These are phyloP conservation scores for Trifolium repens DNA, from an alignment of 306 rosid species.

Conservation along the genomic window DNA sequence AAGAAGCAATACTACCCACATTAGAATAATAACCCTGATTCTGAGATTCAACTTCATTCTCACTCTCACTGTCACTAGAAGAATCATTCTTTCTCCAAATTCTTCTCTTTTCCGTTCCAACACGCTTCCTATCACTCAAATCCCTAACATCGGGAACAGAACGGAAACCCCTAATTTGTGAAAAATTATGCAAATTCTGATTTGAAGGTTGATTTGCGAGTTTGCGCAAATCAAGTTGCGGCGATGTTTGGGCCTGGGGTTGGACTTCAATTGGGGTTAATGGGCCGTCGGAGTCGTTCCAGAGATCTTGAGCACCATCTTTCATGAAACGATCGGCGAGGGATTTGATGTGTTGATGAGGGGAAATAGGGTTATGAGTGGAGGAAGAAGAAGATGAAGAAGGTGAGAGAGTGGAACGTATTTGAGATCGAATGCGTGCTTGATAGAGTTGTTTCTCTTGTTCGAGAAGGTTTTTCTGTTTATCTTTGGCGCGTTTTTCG, in stretches of 20 bases:
- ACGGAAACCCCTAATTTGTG: constrained; percentile 54
- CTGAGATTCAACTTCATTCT: constrained; percentile 23
- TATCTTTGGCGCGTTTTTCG: constrained; percentile 83
- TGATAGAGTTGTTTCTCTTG: constrained; percentile 89
- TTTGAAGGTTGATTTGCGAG: constrained; percentile 36
- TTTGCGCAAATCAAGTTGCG: constrained; percentile 51
- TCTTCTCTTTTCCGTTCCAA: constrained; percentile 29
- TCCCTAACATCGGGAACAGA: constrained; percentile 42
- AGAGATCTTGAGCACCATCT: constrained; percentile 78
- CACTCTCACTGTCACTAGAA: constrained; percentile 51
- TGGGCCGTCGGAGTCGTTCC: constrained; percentile 85
- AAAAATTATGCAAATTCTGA: constrained; percentile 19
- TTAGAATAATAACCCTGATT: constrained; percentile 26
- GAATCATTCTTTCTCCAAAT: constrained; percentile 54
- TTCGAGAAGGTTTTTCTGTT: constrained; percentile 64
- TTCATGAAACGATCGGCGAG: constrained; percentile 83
- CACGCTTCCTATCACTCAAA: constrained; percentile 8
- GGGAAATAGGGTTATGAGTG: constrained; percentile 64
- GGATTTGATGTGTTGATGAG: constrained; percentile 64
- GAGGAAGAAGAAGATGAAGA: constrained; percentile 43
- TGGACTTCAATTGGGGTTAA: constrained; percentile 27
- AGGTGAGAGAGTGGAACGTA: constrained; percentile 66
- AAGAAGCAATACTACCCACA: constrained; percentile 74
- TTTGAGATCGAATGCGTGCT: constrained; percentile 85
- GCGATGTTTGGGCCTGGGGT: neutral